Percentiles rank a stretch among this genome's conserved stretches.
Evolutionary conservation across 2,329 filamentous ascomycete species (phyloP).

Genomic region (Metarhizium sp.): DNA sequence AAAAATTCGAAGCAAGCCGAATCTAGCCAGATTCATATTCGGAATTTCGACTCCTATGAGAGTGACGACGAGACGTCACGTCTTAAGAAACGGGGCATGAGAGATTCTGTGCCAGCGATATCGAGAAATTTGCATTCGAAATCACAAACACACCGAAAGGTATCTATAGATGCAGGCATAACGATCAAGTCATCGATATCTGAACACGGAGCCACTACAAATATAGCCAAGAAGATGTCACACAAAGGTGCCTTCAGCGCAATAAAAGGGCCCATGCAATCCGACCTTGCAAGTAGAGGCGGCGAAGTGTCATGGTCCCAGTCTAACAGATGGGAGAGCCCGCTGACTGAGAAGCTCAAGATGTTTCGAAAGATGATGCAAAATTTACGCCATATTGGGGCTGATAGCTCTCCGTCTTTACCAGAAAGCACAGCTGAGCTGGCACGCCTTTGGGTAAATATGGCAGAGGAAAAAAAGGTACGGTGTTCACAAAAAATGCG

Average conservation of each 20-base stretch:
- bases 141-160: neutral
- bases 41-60: neutral
- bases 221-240: neutral
- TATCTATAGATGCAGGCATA: neutral
- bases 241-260: slow-evolving; percentile 2
- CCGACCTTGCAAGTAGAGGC: neutral
- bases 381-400: slow-evolving; percentile 26
- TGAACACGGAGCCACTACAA: neutral
- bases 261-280: neutral
- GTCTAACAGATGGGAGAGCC: slow-evolving; percentile 30
- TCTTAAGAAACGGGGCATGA: neutral
- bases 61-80: neutral
- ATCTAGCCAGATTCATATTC: neutral
- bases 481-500: slow-evolving; percentile 17
- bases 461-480: slow-evolving; percentile 17
- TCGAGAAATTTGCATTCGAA: neutral
- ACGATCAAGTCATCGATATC: neutral
- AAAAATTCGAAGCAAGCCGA: neutral
- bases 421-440: slow-evolving; percentile 25
- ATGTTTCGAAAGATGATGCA: slow-evolving; percentile 25
- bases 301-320: slow-evolving; percentile 25
- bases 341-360: slow-evolving; percentile 21
- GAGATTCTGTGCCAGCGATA: neutral
- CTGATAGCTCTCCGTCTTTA: slow-evolving; percentile 26
- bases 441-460: slow-evolving; percentile 20